Percentiles rank a stretch among this genome's conserved stretches.
These are phyloP conservation scores for Rhynchosporium secalis DNA, from an alignment of 2,329 filamentous ascomycete species.

Conservation along the genomic window DNA sequence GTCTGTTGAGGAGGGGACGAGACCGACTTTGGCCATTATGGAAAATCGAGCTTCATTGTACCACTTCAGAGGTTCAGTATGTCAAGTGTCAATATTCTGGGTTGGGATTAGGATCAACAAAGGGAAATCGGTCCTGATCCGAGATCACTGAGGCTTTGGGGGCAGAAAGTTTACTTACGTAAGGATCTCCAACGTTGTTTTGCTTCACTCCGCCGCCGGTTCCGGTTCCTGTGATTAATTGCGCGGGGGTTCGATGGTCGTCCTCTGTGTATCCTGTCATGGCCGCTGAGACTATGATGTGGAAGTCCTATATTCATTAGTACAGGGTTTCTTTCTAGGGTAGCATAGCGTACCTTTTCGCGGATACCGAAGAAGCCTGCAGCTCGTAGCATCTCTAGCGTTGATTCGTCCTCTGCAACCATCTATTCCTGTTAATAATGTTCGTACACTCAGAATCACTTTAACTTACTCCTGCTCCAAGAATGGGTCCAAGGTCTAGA, in stretches of 20 bases:
- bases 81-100: too few species aligned
- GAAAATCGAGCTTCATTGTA: slow-evolving; percentile 50
- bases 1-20: slow-evolving; percentile 9
- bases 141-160: too few species aligned
- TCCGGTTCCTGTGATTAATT: slow-evolving; percentile 54
- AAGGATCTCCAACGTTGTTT: slow-evolving; percentile 54
- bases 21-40: slow-evolving; percentile 41
- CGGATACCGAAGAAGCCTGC: slow-evolving; percentile 57
- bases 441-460: background rate
- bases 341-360: slow-evolving; percentile 9
- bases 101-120: too few species aligned
- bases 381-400: slow-evolving; percentile 50
- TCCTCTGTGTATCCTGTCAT: slow-evolving; percentile 42
- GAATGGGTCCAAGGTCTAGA: slow-evolving; percentile 24
- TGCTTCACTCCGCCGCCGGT: slow-evolving; percentile 55
- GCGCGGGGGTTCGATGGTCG: slow-evolving; percentile 43
- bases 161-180: slow-evolving; percentile 29
- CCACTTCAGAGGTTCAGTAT: slow-evolving; percentile 40
- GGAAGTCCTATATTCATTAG: slow-evolving; percentile 17
- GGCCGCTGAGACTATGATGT: slow-evolving; percentile 48
- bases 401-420: slow-evolving; percentile 51
- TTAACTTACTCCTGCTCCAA: slow-evolving; percentile 16
- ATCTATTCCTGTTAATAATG: slow-evolving; percentile 38
- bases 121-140: too few species aligned
- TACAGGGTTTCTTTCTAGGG: background rate